phyloP scores from a whole-genome alignment of 805 yeast species.

The Candida easanensis region DNA sequence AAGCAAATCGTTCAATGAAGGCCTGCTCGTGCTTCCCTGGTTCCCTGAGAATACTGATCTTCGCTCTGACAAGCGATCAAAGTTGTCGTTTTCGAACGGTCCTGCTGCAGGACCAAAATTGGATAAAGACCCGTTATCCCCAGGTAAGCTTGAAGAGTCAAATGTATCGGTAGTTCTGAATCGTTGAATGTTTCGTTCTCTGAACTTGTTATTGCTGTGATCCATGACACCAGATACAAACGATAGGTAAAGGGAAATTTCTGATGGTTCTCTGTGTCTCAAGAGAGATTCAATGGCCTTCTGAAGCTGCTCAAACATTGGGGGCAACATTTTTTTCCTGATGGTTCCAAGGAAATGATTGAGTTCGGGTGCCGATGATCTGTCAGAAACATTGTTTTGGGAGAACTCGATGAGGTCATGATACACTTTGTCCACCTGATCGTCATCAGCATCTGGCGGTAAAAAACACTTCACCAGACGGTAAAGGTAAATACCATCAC shows the following conservation, averaged over 20 bases:
- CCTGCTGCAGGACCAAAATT: conserved; percentile 29
- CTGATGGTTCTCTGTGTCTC: conserved; percentile 4
- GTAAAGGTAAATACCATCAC: conserved; percentile 16
- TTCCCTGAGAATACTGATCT: conserved; percentile 33
- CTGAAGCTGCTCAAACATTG: conserved; percentile 7
- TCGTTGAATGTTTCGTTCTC: neutral
- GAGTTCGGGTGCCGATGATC: conserved; percentile 1
- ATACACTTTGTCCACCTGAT: conserved; percentile 14
- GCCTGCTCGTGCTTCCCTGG: conserved; percentile 7
- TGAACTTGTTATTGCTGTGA: neutral
- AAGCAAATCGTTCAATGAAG: conserved; percentile 29
- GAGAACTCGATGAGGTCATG: conserved; percentile 22
- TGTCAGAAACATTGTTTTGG: conserved; percentile 9
- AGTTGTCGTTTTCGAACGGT: conserved; percentile 35
- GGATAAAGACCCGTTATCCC: conserved; percentile 12
- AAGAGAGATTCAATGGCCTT: conserved; percentile 10
- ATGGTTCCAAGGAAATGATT: neutral
- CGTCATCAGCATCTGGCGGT: conserved; percentile 13
- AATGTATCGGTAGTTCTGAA: neutral
- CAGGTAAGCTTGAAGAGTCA: conserved; percentile 2
- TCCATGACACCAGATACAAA: neutral
- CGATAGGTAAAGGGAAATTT: conserved; percentile 11
- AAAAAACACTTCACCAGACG: conserved; percentile 19
- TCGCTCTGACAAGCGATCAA: conserved; percentile 36
- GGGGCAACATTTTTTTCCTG: neutral